Percentiles rank a stretch among this genome's conserved stretches.
Conservation (phyloP, 257 asterid genomes). For the Mitragyna speciosa region DNA sequence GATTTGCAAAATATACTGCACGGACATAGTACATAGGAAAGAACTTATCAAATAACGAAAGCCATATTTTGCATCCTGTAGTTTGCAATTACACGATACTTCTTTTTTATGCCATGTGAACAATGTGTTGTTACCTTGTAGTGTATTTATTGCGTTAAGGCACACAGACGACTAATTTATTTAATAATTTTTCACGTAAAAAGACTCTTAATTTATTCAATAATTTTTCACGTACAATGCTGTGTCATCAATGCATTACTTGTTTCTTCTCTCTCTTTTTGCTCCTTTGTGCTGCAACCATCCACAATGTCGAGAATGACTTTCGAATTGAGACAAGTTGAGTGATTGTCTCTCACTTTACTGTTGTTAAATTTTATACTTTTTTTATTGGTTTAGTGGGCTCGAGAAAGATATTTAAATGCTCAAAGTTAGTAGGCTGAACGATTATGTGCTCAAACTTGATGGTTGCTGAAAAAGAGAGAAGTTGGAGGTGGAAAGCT, state of each 20-base stretch:
- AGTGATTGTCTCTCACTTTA: not conserved
- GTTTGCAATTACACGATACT: not conserved
- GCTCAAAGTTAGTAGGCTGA: slow-evolving; percentile 1
- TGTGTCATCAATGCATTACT: slow-evolving; percentile 3
- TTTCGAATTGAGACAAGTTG: not conserved
- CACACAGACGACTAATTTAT: not conserved
- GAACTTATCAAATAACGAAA: no score
- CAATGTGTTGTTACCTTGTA: not conserved
- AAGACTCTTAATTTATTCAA: not conserved
- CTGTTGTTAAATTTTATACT: not conserved
- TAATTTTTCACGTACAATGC: not conserved
- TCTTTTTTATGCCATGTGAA: no score
- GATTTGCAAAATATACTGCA: no score
- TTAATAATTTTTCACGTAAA: not conserved
- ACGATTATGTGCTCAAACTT: not conserved
- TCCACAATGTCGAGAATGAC: not conserved
- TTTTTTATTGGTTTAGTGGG: not conserved
- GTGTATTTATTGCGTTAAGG: no score
- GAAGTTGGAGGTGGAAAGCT: not conserved
- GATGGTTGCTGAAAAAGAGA: not conserved
- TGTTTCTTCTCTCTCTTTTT: not conserved
- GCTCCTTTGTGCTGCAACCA: not conserved
- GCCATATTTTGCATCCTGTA: not conserved
- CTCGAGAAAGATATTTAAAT: not conserved
- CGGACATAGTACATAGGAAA: not conserved